Percentiles rank a stretch among this genome's conserved stretches.
Conservation (phyloP, 108 stramenopile genomes). For the Nannochloropsis granulata region DNA sequence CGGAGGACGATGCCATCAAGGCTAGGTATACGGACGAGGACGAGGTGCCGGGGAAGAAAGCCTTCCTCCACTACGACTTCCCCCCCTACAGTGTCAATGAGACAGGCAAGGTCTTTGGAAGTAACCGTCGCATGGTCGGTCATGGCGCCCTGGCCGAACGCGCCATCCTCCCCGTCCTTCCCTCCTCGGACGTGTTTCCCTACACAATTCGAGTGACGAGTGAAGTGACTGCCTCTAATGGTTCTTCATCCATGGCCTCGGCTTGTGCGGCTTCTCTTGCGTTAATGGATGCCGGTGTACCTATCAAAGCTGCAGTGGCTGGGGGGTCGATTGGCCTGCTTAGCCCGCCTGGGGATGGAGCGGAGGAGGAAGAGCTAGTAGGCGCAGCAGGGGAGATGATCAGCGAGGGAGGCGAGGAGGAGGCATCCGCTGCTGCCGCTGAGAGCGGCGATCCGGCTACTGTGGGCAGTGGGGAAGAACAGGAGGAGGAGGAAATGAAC, state of each 20-base stretch:
- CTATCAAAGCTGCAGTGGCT: slow-evolving; percentile 54
- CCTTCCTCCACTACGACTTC: slow-evolving; percentile 85
- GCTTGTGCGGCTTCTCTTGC: slow-evolving; percentile 70
- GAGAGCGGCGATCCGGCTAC: background rate
- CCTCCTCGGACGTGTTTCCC: slow-evolving; percentile 50
- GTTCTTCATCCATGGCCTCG: slow-evolving; percentile 66
- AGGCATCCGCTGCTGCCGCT: background rate
- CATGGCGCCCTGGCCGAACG: slow-evolving; percentile 74
- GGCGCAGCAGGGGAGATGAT: background rate
- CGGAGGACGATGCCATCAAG: background rate
- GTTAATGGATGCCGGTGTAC: slow-evolving; percentile 64
- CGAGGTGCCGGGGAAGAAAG: background rate
- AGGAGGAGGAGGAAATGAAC: background rate
- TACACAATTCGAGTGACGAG: slow-evolving; percentile 59
- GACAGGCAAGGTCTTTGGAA: slow-evolving; percentile 45
- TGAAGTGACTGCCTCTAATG: slow-evolving; percentile 65
- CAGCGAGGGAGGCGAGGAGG: background rate
- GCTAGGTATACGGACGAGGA: background rate
- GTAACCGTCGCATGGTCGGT: slow-evolving; percentile 58
- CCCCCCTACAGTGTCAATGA: slow-evolving; percentile 76
- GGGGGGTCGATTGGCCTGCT: slow-evolving; percentile 65
- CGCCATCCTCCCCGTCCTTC: slow-evolving; percentile 59
- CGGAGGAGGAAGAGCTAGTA: background rate
- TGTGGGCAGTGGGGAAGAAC: background rate
- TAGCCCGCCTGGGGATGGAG: background rate